Base-by-base conservation (phyloP, 345 rosid genomes). In the Linum tenue region DNA sequence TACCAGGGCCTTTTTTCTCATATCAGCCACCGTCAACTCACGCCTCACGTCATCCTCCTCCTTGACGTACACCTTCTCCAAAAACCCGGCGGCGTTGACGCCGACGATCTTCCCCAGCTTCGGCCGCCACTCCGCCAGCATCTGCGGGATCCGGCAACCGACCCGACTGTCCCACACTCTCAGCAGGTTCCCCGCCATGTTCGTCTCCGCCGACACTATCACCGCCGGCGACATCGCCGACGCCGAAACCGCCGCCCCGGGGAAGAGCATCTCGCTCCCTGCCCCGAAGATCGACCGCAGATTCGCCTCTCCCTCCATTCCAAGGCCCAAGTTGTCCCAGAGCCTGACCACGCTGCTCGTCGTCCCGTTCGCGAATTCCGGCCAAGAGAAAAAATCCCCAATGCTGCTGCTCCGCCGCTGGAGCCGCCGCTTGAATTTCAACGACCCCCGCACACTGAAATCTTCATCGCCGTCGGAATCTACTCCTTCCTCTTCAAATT, bases 81-180 rank as follows among this genome's bases (percentile, higher is more conserved):
- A 48, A 48, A 48, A 9, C 14, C 80, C 79, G 1, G 37, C 64
- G 2, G 37, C 64, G 2, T 60, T 48, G 51, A 84, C 76, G 1
- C 72, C 71, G 0, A 68, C 67, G 7, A 76, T 64, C 65, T 80
- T 77, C 70, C 77, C 85, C 3, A 65, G 64, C 43, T 53, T 72
- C 9, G 83, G 84, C 57, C 70, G 72, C 90, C 94, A 86, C 38
- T 88, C 97, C 5, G 87, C 88, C 2, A 84, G 59, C 16, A 91
- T 77, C 50, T 80, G 75, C 64, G 98, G 95, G 22, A 77, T 43
- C 63, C 66, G 50, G 12, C 70, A 66, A 0, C 77, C 78, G 0
- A 66, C 71, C 7, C 97, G 94, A 53, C 70, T 56, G 78, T 91
- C 97, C 92, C 96, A 86, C 43, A 83, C 78, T 38, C 73, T 58